Evolutionary conservation across 805 yeast genomes (phyloP).

Genomic region (Komagataella pastoris): DNA sequence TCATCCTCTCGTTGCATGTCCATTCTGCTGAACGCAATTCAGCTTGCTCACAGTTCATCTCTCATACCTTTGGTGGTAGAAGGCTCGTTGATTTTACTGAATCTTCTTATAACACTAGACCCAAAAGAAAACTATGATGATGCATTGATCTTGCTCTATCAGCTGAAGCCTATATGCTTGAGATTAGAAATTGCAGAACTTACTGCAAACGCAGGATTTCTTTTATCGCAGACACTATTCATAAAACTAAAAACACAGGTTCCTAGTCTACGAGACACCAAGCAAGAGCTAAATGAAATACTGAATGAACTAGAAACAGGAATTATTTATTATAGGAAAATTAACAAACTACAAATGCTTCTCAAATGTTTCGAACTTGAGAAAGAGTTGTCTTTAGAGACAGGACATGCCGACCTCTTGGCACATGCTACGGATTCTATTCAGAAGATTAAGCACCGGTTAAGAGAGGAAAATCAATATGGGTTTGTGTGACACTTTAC

Average conservation of each 20-base stretch:
- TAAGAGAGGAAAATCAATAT: slow-evolving; percentile 14
- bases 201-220: slow-evolving; percentile 23
- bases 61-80: slow-evolving; percentile 27
- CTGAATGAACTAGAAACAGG: slow-evolving; percentile 26
- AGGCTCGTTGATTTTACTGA: slow-evolving; percentile 30
- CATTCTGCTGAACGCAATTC: slow-evolving; percentile 32
- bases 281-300: slow-evolving; percentile 13
- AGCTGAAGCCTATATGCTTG: slow-evolving; percentile 29
- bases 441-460: slow-evolving; percentile 14
- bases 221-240: slow-evolving; percentile 14
- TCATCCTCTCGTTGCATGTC: slow-evolving; percentile 31
- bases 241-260: slow-evolving; percentile 9
- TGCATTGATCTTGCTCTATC: slow-evolving; percentile 23
- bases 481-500: background rate
- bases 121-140: slow-evolving; percentile 21
- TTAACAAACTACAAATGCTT: slow-evolving; percentile 24
- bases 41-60: slow-evolving; percentile 31
- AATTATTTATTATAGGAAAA: slow-evolving; percentile 28
- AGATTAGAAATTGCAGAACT: slow-evolving; percentile 24
- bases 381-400: slow-evolving; percentile 18
- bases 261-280: background rate
- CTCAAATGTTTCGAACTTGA: slow-evolving; percentile 26
- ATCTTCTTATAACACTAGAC: slow-evolving; percentile 27
- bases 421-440: slow-evolving; percentile 19
- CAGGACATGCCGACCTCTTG: slow-evolving; percentile 16